Conservation (phyloP, 1,284 basidiomycete species). For the Fomitopsis schrenkii region DNA sequence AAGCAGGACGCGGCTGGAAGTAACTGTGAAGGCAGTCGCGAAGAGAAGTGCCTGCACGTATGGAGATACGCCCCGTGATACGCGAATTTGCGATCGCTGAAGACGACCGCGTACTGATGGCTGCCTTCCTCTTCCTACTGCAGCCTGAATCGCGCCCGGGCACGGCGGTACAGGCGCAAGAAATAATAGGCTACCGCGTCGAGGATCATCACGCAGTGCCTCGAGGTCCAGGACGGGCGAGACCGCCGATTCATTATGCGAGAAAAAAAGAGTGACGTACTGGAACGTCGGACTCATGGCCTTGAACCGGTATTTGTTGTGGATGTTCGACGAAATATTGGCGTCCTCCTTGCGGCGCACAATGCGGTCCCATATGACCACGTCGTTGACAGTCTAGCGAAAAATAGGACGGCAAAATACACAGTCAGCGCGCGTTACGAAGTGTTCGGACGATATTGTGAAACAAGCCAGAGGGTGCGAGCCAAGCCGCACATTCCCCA, state of each 20-base stretch:
- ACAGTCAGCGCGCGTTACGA: neutral
- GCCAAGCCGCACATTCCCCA: neutral
- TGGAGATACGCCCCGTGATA: neutral
- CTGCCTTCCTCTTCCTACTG: neutral
- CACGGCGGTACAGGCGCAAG: neutral
- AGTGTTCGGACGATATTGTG: neutral
- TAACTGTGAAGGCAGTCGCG: neutral
- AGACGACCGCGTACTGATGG: neutral
- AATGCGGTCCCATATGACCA: slow-evolving; percentile 92
- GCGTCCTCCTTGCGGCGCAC: slow-evolving; percentile 76
- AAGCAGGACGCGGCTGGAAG: neutral
- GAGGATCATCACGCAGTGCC: neutral
- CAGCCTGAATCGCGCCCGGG: neutral
- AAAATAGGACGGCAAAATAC: neutral
- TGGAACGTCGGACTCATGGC: slow-evolving; percentile 76
- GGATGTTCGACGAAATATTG: slow-evolving; percentile 56
- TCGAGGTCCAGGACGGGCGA: neutral
- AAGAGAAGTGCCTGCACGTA: neutral
- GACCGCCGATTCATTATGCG: neutral
- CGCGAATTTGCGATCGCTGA: neutral
- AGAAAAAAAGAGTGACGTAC: slow-evolving; percentile 39
- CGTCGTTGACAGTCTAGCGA: slow-evolving; percentile 68
- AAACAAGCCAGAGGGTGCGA: neutral
- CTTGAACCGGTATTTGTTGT: slow-evolving; percentile 84
- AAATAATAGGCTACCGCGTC: neutral